Evolutionary conservation across 345 rosid genomes (phyloP).

Genomic region (Hypericum perforatum): DNA sequence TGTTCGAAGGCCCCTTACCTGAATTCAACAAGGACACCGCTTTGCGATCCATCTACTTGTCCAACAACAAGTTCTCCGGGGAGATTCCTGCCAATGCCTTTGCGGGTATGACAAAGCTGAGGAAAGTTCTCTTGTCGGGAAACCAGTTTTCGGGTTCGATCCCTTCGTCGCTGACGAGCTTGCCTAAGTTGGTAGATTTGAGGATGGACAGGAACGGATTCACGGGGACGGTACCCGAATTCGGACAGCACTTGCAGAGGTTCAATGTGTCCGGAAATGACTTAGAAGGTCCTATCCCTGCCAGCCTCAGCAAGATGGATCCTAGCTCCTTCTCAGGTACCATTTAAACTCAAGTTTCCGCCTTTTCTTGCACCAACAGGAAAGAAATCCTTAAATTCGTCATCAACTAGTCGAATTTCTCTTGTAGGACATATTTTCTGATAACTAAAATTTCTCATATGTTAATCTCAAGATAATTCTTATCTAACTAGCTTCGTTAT

Average conservation of each 20-base stretch:
- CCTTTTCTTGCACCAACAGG: too few species aligned
- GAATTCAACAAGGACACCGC: slow-evolving; percentile 35
- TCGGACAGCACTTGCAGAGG: slow-evolving; percentile 17
- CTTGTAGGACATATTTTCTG: too few species aligned
- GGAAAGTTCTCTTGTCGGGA: slow-evolving; percentile 44
- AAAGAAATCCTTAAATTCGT: too few species aligned
- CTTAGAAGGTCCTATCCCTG: slow-evolving; percentile 54
- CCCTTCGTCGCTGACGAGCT: slow-evolving; percentile 40
- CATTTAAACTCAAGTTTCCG: not conserved
- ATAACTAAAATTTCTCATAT: too few species aligned
- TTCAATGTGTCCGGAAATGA: slow-evolving; percentile 50
- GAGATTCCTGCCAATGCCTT: slow-evolving; percentile 45
- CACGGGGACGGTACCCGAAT: slow-evolving; percentile 48
- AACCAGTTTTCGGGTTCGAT: slow-evolving; percentile 52
- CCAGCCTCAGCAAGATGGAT: slow-evolving; percentile 26
- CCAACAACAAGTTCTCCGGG: slow-evolving; percentile 53
- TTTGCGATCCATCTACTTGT: slow-evolving; percentile 48
- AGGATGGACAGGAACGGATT: slow-evolving; percentile 57
- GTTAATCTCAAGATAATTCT: too few species aligned
- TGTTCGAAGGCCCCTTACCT: slow-evolving; percentile 52
- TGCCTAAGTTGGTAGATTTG: slow-evolving; percentile 47
- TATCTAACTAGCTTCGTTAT: too few species aligned
- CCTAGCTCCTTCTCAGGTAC: slow-evolving; percentile 39
- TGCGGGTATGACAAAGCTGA: slow-evolving; percentile 45
- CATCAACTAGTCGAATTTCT: too few species aligned